Evolutionary conservation across 192 early-diverging fungal species (phyloP).

Genomic region (Linnemannia zychae): DNA sequence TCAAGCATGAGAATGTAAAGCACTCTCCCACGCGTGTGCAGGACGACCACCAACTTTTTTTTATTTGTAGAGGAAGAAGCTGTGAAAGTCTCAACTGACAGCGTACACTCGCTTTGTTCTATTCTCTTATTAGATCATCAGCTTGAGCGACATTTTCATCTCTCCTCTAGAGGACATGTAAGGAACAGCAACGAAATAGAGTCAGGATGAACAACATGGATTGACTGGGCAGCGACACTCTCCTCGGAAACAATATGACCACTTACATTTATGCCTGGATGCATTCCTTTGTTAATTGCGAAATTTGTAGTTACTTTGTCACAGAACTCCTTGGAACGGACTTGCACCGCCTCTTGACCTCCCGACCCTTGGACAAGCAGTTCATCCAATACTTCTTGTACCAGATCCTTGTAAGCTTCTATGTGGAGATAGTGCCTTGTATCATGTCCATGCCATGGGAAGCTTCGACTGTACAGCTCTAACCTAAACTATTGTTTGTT

Average conservation of each 20-base stretch:
- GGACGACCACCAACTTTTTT: background rate
- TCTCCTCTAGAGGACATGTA: conserved; percentile 93
- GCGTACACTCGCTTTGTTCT: background rate
- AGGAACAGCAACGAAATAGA: conserved; percentile 16
- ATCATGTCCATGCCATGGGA: background rate
- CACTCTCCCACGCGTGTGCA: background rate
- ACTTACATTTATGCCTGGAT: background rate
- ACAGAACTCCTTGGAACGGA: conserved; percentile 97
- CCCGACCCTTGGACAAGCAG: conserved; percentile 92
- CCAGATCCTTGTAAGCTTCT: conserved; percentile 82
- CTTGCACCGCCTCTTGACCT: conserved; percentile 91
- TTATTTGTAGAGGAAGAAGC: background rate
- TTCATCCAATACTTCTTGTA: conserved; percentile 99
- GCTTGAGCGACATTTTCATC: conserved; percentile 94
- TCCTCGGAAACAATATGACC: background rate
- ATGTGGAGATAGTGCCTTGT: background rate
- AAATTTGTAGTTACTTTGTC: conserved; percentile 87
- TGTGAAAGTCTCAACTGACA: background rate
- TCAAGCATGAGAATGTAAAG: conserved; percentile 94
- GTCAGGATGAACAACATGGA: background rate
- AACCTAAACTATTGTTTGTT: background rate
- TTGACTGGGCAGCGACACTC: background rate
- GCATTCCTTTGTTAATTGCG: background rate
- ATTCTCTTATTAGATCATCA: conserved; percentile 76
- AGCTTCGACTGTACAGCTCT: background rate